Base-by-base conservation (phyloP, 768 basidiomycete species). In the Asterophora parasitica region DNA sequence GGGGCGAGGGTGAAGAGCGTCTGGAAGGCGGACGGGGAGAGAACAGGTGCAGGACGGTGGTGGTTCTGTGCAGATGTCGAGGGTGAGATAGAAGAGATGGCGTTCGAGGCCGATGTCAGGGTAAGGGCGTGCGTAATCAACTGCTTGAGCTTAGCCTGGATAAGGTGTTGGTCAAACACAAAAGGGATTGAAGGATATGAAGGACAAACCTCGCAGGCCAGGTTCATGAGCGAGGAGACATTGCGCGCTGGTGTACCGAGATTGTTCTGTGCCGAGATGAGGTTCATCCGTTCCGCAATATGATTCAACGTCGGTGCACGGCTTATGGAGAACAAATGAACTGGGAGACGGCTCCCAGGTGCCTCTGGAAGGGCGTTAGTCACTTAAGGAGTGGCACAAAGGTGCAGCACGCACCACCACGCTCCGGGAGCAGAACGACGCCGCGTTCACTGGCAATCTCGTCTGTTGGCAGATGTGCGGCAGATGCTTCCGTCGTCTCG, bases 71-170 rank as follows among this genome's bases (percentile, higher is more conserved):
- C 56, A 1, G 79, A 72, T 11, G 71, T 73, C 37, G 85, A 80
- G 0, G 85, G 81, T 8, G 71, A 73, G 40, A 92, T 88, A 39
- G 88, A 90, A 6, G 82, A 77, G 55, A 89, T 83, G 23, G 85
- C 81, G 55, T 84, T 79, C 5, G 88, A 90, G 7, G 81, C 76
- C 0, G 86, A 81, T 2, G 87, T 89, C 8, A 90, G 69, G 2
- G 87, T 83, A 26, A 92, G 64, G 4, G 88, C 86, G 55, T 86
- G 86, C 1, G 83, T 87, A 53, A 92, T 84, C 20, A 91, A 77
- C 49, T 90, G 85, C 59, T 92, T 92, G 4, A 92, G 73, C 61
- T 88, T 88, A 13, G 85, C 85, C 87, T 89, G 51, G 12, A 28
- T 32, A 2, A 23, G 23, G 23, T 23, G 16, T 36, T 19, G 48